These are phyloP conservation scores for Trypanosoma melophagium DNA, from an alignment of 208 protist genomes.

Conservation along the genomic window DNA sequence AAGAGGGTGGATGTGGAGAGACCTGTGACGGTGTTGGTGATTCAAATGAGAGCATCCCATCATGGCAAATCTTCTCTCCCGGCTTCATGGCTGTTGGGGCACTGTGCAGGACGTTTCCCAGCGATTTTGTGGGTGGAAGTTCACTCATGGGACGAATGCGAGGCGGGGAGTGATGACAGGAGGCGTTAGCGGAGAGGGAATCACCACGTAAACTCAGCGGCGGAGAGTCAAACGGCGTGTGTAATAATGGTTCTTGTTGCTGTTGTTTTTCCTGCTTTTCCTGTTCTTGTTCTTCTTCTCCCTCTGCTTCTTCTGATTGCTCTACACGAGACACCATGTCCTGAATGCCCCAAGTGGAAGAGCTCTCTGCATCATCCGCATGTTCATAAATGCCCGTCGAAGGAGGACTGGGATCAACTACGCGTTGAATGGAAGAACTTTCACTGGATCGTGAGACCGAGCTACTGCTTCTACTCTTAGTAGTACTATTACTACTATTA, in stretches of 20 bases:
- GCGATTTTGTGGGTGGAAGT: constrained; percentile 20
- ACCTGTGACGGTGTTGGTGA: neutral
- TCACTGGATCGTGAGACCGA: no score
- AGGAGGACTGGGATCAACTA: no score
- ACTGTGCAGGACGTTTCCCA: neutral
- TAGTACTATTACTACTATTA: no score
- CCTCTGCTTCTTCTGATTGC: neutral
- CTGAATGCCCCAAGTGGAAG: no score
- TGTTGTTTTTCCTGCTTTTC: neutral
- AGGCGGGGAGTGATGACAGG: constrained; percentile 1
- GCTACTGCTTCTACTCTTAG: no score
- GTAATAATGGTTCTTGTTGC: neutral
- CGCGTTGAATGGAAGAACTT: no score
- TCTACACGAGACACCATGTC: no score
- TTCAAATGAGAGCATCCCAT: neutral
- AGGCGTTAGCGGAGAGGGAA: constrained; percentile 2
- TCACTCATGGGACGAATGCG: constrained; percentile 26
- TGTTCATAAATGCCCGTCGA: no score
- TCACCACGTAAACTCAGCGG: neutral
- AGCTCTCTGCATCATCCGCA: no score
- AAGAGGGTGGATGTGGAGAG: neutral
- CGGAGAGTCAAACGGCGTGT: neutral
- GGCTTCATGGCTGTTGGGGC: constrained; percentile 14
- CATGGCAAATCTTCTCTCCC: constrained; percentile 16
- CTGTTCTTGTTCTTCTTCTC: neutral